Evolutionary conservation across 2,329 filamentous ascomycete genomes (phyloP).

Genomic region (Trichoderma sp.): DNA sequence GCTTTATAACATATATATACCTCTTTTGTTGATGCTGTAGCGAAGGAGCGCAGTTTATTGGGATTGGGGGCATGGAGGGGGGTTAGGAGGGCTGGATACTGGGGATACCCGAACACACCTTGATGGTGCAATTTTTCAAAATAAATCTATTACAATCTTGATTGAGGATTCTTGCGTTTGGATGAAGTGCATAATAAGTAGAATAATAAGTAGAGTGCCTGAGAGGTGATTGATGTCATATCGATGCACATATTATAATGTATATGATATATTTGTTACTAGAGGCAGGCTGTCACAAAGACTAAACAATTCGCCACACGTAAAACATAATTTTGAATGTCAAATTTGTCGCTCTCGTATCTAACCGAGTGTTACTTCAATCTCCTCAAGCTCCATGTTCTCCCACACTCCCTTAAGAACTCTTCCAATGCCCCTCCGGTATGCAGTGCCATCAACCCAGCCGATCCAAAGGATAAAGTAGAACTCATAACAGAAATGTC

Average conservation of each 20-base stretch:
- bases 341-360: neutral
- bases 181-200: too few species aligned
- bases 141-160: neutral
- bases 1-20: conserved; percentile 15
- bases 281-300: too few species aligned
- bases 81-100: neutral
- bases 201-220: too few species aligned
- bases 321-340: too few species aligned
- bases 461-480: neutral
- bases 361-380: neutral
- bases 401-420: neutral
- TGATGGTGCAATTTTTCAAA: neutral
- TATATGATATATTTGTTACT: too few species aligned
- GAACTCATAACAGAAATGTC: neutral
- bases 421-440: neutral
- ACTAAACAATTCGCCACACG: too few species aligned
- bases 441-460: neutral
- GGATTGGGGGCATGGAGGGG: neutral
- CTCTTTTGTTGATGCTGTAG: neutral
- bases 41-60: neutral
- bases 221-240: too few species aligned
- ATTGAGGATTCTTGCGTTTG: too few species aligned
- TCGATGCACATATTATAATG: too few species aligned
- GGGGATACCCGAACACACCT: conserved; percentile 9
- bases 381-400: neutral